Evolutionary conservation across 805 yeast genomes (phyloP).

Genomic region (Kregervanrija pseudodelftensis): DNA sequence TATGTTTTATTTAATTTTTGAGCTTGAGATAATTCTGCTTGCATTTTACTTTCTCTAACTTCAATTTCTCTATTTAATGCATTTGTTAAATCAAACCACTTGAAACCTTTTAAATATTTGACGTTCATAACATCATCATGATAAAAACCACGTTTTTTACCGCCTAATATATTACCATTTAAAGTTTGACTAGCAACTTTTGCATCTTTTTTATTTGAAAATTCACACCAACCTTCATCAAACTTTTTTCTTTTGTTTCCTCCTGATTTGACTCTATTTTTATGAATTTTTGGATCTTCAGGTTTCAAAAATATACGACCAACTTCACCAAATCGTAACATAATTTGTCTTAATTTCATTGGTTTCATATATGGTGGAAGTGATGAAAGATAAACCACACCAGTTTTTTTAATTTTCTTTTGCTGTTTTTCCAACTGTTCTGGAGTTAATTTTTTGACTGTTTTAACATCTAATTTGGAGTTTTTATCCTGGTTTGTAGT

Average conservation of each 20-base stretch:
- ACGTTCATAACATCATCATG: conserved; percentile 91
- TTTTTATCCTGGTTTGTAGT: conserved; percentile 14
- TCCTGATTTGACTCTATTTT: conserved; percentile 70
- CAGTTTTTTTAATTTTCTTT: conserved; percentile 59
- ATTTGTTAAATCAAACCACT: conserved; percentile 91
- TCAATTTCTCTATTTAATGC: conserved; percentile 90
- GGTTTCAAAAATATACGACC: conserved; percentile 83
- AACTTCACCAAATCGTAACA: conserved; percentile 78
- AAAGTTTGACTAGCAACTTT: conserved; percentile 79
- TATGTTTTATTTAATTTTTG: conserved; percentile 79
- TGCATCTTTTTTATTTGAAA: conserved; percentile 74
- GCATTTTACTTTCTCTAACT: conserved; percentile 76
- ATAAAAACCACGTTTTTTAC: conserved; percentile 83
- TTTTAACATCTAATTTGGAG: conserved; percentile 27
- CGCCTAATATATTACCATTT: conserved; percentile 87
- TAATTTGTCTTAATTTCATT: conserved; percentile 72
- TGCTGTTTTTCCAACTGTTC: conserved; percentile 48
- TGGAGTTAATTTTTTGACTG: conserved; percentile 48
- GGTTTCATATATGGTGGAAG: conserved; percentile 99
- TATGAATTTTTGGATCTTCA: conserved; percentile 62
- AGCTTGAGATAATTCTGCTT: conserved; percentile 85
- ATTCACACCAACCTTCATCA: conserved; percentile 98
- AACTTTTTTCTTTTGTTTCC: conserved; percentile 86
- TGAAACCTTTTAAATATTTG: conserved; percentile 84
- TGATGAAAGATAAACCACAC: conserved; percentile 86